Percentiles rank a stretch among this genome's conserved stretches.
Conservation (phyloP, 148 eudicot species). For the Polygonum maritimum region DNA sequence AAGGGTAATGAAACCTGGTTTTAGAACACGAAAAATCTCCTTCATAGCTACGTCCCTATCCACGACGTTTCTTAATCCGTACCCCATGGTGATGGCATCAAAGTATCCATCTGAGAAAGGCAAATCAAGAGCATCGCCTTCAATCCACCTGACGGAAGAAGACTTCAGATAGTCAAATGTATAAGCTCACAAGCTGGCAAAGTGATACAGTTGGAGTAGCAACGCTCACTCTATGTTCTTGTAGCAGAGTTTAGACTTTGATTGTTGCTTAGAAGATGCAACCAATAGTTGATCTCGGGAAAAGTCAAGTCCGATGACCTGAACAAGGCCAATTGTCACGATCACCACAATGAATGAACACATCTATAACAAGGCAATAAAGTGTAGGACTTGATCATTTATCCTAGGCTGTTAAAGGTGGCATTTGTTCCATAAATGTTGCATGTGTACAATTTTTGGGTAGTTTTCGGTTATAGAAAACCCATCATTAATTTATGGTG, state of each 20-base stretch:
- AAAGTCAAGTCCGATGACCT: conserved; percentile 82
- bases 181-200: background rate
- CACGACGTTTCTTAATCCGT: conserved; percentile 73
- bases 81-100: conserved; percentile 87
- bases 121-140: conserved; percentile 74
- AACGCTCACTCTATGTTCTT: conserved; percentile 73
- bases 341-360: background rate
- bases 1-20: conserved; percentile 40
- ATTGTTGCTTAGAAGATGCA: conserved; percentile 62
- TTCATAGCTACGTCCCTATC: conserved; percentile 53
- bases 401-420: too few relatives aligned
- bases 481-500: too few relatives aligned
- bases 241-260: conserved; percentile 40
- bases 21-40: conserved; percentile 68
- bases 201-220: conserved; percentile 7
- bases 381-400: background rate
- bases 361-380: background rate
- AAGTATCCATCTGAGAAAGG: conserved; percentile 59
- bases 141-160: conserved; percentile 57
- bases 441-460: too few relatives aligned
- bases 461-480: too few relatives aligned
- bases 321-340: conserved; percentile 15
- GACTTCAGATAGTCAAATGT: background rate
- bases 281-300: conserved; percentile 56
- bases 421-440: too few relatives aligned